phyloP scores from a whole-genome alignment of 1,139 yeast genomes.

The Eremothecium gossypii region DNA sequence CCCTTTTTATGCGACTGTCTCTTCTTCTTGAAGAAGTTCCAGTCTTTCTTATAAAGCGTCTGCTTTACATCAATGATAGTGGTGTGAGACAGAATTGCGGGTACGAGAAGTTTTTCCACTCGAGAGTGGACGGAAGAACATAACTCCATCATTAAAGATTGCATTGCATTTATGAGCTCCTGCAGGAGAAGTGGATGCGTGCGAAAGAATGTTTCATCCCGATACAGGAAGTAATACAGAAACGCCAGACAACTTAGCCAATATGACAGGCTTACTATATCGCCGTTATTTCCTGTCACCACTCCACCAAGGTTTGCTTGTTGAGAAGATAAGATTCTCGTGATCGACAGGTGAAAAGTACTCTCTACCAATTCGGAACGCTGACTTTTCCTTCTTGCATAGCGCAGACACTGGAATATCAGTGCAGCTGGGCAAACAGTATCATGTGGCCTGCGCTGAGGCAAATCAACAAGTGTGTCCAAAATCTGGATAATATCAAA shows the following conservation, averaged over 20 bases:
- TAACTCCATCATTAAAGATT: slow-evolving; percentile 53
- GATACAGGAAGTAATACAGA: slow-evolving; percentile 52
- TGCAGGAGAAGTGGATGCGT: slow-evolving; percentile 51
- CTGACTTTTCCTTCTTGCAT: slow-evolving; percentile 47
- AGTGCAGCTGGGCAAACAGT: slow-evolving; percentile 62
- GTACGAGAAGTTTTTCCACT: slow-evolving; percentile 47
- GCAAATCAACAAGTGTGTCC: slow-evolving; percentile 45
- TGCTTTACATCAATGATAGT: slow-evolving; percentile 56
- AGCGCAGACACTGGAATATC: slow-evolving; percentile 56
- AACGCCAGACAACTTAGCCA: slow-evolving; percentile 66
- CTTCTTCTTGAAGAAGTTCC: slow-evolving; percentile 62
- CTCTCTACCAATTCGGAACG: slow-evolving; percentile 48
- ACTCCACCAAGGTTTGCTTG: slow-evolving; percentile 45
- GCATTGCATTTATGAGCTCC: slow-evolving; percentile 48
- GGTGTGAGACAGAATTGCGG: slow-evolving; percentile 54
- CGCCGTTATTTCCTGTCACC: slow-evolving; percentile 47
- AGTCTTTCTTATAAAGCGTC: slow-evolving; percentile 55
- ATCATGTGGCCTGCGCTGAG: slow-evolving; percentile 39
- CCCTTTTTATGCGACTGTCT: slow-evolving; percentile 14
- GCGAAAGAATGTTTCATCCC: slow-evolving; percentile 45
- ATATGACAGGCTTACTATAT: slow-evolving; percentile 60
- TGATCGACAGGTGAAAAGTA: slow-evolving; percentile 50
- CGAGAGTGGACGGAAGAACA: slow-evolving; percentile 58
- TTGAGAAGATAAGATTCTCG: slow-evolving; percentile 52
- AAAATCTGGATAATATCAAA: slow-evolving; percentile 55